Conservation (phyloP, 768 basidiomycete genomes). For the Boletus subcaerulescens region DNA sequence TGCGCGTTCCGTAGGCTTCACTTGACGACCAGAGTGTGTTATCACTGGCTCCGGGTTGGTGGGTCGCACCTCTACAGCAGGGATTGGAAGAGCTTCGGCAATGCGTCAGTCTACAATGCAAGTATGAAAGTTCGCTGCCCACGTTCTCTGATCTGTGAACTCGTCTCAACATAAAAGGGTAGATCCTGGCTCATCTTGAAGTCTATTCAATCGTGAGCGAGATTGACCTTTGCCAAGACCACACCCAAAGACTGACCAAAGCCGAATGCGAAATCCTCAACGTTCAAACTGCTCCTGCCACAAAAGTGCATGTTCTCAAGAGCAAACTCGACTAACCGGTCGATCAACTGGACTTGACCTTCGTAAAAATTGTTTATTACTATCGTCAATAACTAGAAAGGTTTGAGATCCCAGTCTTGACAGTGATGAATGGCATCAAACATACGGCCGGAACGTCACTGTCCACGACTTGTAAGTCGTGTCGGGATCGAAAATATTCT, state of each 20-base stretch:
- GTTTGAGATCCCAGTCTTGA: background rate
- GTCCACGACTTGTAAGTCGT: constrained; percentile 13
- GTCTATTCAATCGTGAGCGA: constrained; percentile 13
- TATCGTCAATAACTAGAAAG: constrained; percentile 25
- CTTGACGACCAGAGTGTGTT: constrained; percentile 25
- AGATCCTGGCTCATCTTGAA: constrained; percentile 31
- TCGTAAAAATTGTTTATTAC: constrained; percentile 32
- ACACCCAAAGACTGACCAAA: constrained; percentile 20
- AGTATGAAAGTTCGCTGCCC: background rate
- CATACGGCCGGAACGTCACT: constrained; percentile 21
- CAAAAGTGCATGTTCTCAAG: constrained; percentile 22
- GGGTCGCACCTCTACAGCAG: background rate
- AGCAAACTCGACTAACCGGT: constrained; percentile 24
- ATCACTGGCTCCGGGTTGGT: constrained; percentile 7
- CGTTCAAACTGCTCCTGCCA: constrained; percentile 12
- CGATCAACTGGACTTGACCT: constrained; percentile 27
- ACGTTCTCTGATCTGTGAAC: constrained; percentile 27
- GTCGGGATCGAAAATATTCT: constrained; percentile 27
- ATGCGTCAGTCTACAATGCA: constrained; percentile 2
- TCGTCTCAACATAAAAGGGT: constrained; percentile 27
- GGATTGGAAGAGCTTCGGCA: constrained; percentile 12
- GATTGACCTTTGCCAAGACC: background rate
- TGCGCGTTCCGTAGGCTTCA: constrained; percentile 20
- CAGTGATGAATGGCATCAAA: background rate
- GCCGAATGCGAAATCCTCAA: constrained; percentile 30